Conservation (phyloP, 164 flowering plant genomes). For the Vitis rupestris region DNA sequence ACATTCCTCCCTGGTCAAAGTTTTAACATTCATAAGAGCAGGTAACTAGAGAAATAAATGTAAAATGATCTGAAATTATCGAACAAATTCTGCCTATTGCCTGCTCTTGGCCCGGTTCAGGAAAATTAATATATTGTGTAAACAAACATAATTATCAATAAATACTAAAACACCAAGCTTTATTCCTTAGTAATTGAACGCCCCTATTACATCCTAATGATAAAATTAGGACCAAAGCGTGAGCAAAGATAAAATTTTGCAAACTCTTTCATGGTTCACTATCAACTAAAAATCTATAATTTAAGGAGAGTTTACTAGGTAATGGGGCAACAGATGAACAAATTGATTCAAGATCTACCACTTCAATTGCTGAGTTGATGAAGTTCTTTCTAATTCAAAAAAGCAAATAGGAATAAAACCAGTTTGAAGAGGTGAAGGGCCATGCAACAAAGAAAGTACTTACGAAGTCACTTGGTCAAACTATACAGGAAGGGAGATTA, state of each 20-base stretch:
- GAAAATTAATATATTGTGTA: not conserved
- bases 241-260: not conserved
- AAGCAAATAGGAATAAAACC: too few relatives aligned
- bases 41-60: not conserved
- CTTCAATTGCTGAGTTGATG: too few relatives aligned
- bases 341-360: too few relatives aligned
- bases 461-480: too few relatives aligned
- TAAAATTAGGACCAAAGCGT: not conserved
- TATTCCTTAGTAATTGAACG: not conserved
- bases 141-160: not conserved
- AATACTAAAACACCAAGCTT: not conserved
- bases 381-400: too few relatives aligned
- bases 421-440: too few relatives aligned
- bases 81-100: not conserved
- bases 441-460: too few relatives aligned
- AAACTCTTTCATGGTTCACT: not conserved
- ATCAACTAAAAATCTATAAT: not conserved
- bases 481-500: too few relatives aligned
- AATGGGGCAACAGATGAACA: too few relatives aligned
- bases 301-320: not conserved
- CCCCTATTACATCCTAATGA: not conserved
- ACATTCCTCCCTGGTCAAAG: conserved; percentile 61
- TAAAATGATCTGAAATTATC: not conserved
- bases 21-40: conserved; percentile 2
- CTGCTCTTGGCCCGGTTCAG: not conserved